Conservation (phyloP, 2,329 filamentous ascomycete genomes). For the Botrytis galanthina region DNA sequence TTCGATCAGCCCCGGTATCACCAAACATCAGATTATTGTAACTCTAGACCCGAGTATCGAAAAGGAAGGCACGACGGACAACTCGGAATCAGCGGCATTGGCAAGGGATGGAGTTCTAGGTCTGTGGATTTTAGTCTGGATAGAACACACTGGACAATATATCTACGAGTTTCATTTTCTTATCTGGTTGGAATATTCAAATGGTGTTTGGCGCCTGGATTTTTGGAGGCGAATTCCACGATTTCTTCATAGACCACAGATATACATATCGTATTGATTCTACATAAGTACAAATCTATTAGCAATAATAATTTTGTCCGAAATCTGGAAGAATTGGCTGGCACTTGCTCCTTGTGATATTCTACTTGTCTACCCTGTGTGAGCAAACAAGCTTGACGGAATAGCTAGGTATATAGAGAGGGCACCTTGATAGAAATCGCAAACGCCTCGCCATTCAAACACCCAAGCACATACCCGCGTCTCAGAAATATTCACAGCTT, state of each 20-base stretch:
- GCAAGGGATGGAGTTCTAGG: conserved; percentile 17
- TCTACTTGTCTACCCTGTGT: neutral
- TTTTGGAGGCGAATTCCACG: neutral
- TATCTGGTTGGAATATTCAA: conserved; percentile 5
- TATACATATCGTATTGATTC: neutral
- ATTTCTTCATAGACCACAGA: neutral
- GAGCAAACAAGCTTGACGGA: neutral
- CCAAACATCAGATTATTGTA: conserved; percentile 38
- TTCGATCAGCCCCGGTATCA: conserved; percentile 37
- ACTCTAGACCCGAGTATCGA: conserved; percentile 26
- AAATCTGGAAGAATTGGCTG: neutral
- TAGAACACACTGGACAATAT: neutral
- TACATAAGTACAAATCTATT: neutral
- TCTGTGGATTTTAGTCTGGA: neutral
- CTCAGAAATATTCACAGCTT: neutral
- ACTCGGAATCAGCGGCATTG: conserved; percentile 20
- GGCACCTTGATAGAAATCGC: neutral
- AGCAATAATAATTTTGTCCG: neutral
- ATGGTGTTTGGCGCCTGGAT: conserved; percentile 9
- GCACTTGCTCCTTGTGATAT: neutral
- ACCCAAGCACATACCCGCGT: neutral
- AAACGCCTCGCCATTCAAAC: neutral
- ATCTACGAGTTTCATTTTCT: conserved; percentile 15
- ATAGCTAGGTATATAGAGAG: neutral
- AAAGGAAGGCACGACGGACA: conserved; percentile 18